Percentiles rank a stretch among this genome's conserved stretches.
Evolutionary conservation across 805 yeast genomes (phyloP).

Genomic region (Jamesozyma piceae): DNA sequence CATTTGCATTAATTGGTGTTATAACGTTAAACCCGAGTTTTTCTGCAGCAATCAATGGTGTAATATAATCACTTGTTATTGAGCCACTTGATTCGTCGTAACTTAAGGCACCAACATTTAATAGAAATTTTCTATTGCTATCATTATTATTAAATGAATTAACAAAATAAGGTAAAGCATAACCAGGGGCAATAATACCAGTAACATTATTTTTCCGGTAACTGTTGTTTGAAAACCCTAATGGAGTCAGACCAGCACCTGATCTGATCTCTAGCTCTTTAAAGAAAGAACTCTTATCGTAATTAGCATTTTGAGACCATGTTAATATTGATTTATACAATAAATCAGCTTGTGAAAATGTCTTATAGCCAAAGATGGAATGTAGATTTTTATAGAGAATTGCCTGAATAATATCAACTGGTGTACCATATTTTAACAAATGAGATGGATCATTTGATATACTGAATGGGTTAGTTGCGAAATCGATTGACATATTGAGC

Average conservation of each 20-base stretch:
- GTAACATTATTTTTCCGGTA: slow-evolving; percentile 24
- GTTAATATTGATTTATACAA: slow-evolving; percentile 49
- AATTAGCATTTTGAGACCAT: slow-evolving; percentile 39
- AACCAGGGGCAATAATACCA: slow-evolving; percentile 48
- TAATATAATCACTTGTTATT: slow-evolving; percentile 54
- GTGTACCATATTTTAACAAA: slow-evolving; percentile 38
- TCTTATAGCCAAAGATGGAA: slow-evolving; percentile 60
- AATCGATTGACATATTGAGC: background rate
- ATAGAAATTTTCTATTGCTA: slow-evolving; percentile 45
- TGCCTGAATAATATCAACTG: slow-evolving; percentile 43
- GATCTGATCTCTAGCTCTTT: slow-evolving; percentile 57
- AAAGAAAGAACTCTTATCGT: slow-evolving; percentile 8
- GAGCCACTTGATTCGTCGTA: slow-evolving; percentile 46
- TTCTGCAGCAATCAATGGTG: slow-evolving; percentile 54
- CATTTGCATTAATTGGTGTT: slow-evolving; percentile 52
- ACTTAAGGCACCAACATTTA: slow-evolving; percentile 70
- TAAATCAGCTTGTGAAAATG: slow-evolving; percentile 51
- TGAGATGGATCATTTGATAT: background rate
- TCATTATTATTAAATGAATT: slow-evolving; percentile 40
- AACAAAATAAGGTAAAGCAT: slow-evolving; percentile 59
- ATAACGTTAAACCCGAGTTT: slow-evolving; percentile 57
- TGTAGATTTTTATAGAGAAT: slow-evolving; percentile 43
- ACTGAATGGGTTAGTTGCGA: slow-evolving; percentile 45
- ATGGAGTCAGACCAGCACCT: slow-evolving; percentile 73
- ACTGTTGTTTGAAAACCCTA: slow-evolving; percentile 48